phyloP scores from a whole-genome alignment of 495 filamentous ascomycete species.

The Jackrogersella minutella region DNA sequence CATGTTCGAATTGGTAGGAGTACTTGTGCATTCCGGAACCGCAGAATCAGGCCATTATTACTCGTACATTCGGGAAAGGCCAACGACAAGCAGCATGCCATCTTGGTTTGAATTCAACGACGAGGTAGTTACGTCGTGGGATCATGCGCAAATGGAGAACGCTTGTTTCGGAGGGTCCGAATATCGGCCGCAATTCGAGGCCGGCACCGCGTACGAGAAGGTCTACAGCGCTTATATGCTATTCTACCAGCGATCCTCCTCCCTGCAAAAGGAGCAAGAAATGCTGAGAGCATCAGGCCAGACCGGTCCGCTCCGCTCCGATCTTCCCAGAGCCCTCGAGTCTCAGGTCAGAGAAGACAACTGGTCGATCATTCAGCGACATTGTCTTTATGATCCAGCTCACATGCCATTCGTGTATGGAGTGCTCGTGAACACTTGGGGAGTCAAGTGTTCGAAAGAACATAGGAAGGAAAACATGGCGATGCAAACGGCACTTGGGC shows the following conservation, averaged over 20 bases:
- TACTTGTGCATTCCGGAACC: constrained; percentile 91
- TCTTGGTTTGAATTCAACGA: constrained; percentile 97
- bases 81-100: constrained; percentile 56
- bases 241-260: constrained; percentile 87
- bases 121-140: constrained; percentile 76
- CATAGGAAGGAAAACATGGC: constrained; percentile 67
- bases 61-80: constrained; percentile 87
- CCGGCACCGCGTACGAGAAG: constrained; percentile 65
- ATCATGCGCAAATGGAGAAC: constrained; percentile 73
- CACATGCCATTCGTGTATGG: constrained; percentile 73
- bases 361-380: constrained; percentile 72
- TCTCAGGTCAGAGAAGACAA: constrained; percentile 76
- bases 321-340: constrained; percentile 63
- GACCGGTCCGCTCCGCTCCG: constrained; percentile 62
- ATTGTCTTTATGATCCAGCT: constrained; percentile 79
- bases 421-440: constrained; percentile 60
- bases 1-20: constrained; percentile 88
- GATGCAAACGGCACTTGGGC: constrained; percentile 73
- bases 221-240: constrained; percentile 94
- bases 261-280: constrained; percentile 61
- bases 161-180: constrained; percentile 82
- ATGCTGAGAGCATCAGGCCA: constrained; percentile 42
- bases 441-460: constrained; percentile 55
- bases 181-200: constrained; percentile 57
- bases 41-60: constrained; percentile 98